Evolutionary conservation across 176 grass and related monocot genomes (phyloP).

Genomic region (sorghum (Sorghum bicolor)): Sorghum_bicolor_NCBIv3 NC_012874.2:13371001-13371500

Average conservation of each 20-base stretch:
- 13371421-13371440: slow-evolving; percentile 54
- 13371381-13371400: slow-evolving; percentile 51
- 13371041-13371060: background rate
- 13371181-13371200: slow-evolving; percentile 54
- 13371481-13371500: slow-evolving; percentile 37
- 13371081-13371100: slow-evolving; percentile 55
- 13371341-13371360: slow-evolving; percentile 48
- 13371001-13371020: background rate
- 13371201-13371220: slow-evolving; percentile 79
- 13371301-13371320: slow-evolving; percentile 42
- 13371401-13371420: slow-evolving; percentile 58
- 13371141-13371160: slow-evolving; percentile 31
- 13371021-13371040: slow-evolving; percentile 34
- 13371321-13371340: slow-evolving; percentile 48
- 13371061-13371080: slow-evolving; percentile 33
- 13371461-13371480: slow-evolving; percentile 55
- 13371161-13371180: slow-evolving; percentile 31
- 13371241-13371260: slow-evolving; percentile 35
- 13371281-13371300: slow-evolving; percentile 37
- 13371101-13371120: slow-evolving; percentile 51
- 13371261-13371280: slow-evolving; percentile 56
- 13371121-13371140: slow-evolving; percentile 49
- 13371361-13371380: slow-evolving; percentile 57
- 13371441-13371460: slow-evolving; percentile 33
- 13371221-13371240: slow-evolving; percentile 40